These are phyloP conservation scores for Saccharomycopsis sp. DNA, from an alignment of 805 yeast species.

Conservation along the genomic window DNA sequence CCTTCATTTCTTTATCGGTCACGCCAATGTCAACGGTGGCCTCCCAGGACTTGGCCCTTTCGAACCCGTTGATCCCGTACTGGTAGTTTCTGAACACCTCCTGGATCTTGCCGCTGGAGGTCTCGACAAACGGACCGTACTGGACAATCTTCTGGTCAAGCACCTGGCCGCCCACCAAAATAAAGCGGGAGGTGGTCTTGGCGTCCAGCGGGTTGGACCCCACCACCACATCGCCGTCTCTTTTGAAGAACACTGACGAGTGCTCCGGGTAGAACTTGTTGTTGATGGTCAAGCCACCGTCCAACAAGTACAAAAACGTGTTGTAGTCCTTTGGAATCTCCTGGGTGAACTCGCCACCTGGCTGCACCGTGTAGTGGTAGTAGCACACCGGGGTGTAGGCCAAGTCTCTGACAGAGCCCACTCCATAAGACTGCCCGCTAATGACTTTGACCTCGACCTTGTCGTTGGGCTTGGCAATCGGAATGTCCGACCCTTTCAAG, in stretches of 20 bases:
- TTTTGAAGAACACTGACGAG: conserved; percentile 53
- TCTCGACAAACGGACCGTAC: conserved; percentile 87
- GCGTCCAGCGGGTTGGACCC: conserved; percentile 41
- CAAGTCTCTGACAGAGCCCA: conserved; percentile 61
- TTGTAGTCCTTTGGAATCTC: conserved; percentile 52
- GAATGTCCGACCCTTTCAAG: conserved; percentile 31
- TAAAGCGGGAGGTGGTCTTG: conserved; percentile 46
- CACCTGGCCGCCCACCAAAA: conserved; percentile 67
- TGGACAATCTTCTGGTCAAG: conserved; percentile 72
- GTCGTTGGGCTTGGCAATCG: conserved; percentile 56
- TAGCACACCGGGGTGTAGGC: conserved; percentile 78
- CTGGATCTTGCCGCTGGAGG: conserved; percentile 53
- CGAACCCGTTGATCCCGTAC: conserved; percentile 59
- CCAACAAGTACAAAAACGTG: conserved; percentile 57
- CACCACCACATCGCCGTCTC: conserved; percentile 53
- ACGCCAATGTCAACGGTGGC: conserved; percentile 15
- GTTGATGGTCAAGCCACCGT: conserved; percentile 47
- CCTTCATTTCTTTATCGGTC: conserved; percentile 4
- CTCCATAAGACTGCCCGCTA: conserved; percentile 68
- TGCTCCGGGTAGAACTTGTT: conserved; percentile 36
- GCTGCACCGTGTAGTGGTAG: conserved; percentile 54
- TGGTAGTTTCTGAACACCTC: conserved; percentile 70
- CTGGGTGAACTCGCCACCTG: conserved; percentile 59
- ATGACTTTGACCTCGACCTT: conserved; percentile 62
- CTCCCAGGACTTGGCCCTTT: conserved; percentile 35